phyloP scores from a whole-genome alignment of 331 rosid species.

The Phaseolus coccineus region DNA sequence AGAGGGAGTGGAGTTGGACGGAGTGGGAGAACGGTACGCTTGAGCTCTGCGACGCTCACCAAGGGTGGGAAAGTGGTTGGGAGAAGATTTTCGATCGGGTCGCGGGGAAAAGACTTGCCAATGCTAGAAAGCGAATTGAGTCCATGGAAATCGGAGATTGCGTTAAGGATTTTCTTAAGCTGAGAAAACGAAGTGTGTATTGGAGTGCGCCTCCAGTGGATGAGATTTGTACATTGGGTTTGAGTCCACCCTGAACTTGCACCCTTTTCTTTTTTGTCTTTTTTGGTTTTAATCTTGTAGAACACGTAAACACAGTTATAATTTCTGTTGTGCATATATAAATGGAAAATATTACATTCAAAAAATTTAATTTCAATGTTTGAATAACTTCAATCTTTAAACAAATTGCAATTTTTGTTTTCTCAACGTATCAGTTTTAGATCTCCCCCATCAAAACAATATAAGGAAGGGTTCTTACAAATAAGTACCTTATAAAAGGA shows the following conservation, averaged over 20 bases:
- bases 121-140: slow-evolving; percentile 49
- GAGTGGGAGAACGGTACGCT: slow-evolving; percentile 66
- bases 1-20: slow-evolving; percentile 79
- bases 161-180: slow-evolving; percentile 46
- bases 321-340: no score
- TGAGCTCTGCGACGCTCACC: slow-evolving; percentile 70
- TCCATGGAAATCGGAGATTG: slow-evolving; percentile 53
- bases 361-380: no score
- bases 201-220: slow-evolving; percentile 71
- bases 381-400: no score
- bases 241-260: not conserved
- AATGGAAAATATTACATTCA: no score
- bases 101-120: slow-evolving; percentile 55
- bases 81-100: slow-evolving; percentile 60
- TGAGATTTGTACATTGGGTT: slow-evolving; percentile 59
- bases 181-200: slow-evolving; percentile 48
- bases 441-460: no score
- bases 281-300: not conserved
- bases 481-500: no score
- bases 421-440: no score
- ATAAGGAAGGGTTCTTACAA: no score
- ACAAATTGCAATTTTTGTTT: no score
- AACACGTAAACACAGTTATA: no score
- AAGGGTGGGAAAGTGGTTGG: slow-evolving; percentile 75
- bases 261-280: rapidly evolving